These are phyloP conservation scores for Panellus pusillus DNA, from an alignment of 768 basidiomycete genomes.

Conservation along the genomic window DNA sequence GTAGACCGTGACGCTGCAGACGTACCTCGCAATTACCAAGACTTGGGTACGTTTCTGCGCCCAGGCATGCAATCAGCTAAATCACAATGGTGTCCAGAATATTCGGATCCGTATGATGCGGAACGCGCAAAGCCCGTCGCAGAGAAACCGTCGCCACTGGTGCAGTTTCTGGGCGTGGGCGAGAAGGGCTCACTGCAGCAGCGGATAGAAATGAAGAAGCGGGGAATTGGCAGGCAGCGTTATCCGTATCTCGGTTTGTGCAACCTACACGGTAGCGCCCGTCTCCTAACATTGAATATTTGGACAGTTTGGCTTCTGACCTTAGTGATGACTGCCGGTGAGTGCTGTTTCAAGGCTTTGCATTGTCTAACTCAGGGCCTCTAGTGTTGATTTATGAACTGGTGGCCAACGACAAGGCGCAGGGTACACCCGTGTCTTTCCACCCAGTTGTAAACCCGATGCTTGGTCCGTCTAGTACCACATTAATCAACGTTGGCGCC, in stretches of 20 bases:
- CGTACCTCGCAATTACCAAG: slow-evolving; percentile 37
- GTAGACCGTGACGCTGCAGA: slow-evolving; percentile 5
- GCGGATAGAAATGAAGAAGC: slow-evolving; percentile 84
- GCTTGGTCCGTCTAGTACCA: slow-evolving; percentile 86
- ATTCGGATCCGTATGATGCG: slow-evolving; percentile 37
- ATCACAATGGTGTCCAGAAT: slow-evolving; percentile 46
- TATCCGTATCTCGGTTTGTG: slow-evolving; percentile 71
- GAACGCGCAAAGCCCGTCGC: slow-evolving; percentile 24
- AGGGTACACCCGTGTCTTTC: slow-evolving; percentile 84
- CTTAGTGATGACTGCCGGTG: slow-evolving; percentile 55
- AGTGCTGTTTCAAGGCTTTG: too few species aligned
- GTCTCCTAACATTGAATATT: slow-evolving; percentile 8
- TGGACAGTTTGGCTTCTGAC: slow-evolving; percentile 63
- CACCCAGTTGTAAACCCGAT: slow-evolving; percentile 88
- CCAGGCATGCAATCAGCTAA: not conserved
- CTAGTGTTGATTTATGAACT: slow-evolving; percentile 81
- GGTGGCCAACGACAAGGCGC: slow-evolving; percentile 68
- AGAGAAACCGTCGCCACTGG: slow-evolving; percentile 45
- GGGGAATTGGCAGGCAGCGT: slow-evolving; percentile 80
- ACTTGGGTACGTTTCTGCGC: slow-evolving; percentile 48
- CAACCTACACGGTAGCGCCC: slow-evolving; percentile 7
- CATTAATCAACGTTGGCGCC: slow-evolving; percentile 84
- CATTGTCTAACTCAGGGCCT: too few species aligned
- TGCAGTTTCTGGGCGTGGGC: slow-evolving; percentile 37
- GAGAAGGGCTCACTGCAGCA: slow-evolving; percentile 66